These are phyloP conservation scores for Dioscorea cayenensis DNA, from an alignment of 116 monocot genomes.

Conservation along the genomic window DNA sequence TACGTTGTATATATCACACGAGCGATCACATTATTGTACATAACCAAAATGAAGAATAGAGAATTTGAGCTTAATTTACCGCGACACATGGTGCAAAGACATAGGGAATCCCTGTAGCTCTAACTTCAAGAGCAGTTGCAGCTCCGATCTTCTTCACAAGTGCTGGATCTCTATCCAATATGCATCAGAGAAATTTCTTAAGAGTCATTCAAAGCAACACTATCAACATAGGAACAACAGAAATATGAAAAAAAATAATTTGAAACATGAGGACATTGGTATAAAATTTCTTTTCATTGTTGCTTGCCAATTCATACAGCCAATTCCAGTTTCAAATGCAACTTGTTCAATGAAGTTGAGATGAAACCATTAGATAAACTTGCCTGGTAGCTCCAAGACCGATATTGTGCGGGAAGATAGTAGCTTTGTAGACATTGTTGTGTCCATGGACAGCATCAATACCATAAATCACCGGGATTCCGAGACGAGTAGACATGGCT, in stretches of 20 bases:
- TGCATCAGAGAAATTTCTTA: not conserved
- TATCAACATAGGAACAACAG: not conserved
- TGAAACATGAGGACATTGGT: too few species aligned
- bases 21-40: not conserved
- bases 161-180: slow-evolving; percentile 37
- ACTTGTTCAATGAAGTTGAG: not conserved
- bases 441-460: slow-evolving; percentile 39
- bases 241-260: too few species aligned
- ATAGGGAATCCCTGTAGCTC: slow-evolving; percentile 43
- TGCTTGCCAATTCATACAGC: too few species aligned
- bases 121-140: slow-evolving; percentile 52
- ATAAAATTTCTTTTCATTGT: too few species aligned
- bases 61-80: slow-evolving; percentile 12
- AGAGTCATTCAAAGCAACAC: not conserved
- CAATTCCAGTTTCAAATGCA: not conserved
- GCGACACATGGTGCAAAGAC: slow-evolving; percentile 49
- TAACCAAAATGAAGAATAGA: not conserved
- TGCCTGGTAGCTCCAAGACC: slow-evolving; percentile 27
- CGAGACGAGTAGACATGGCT: slow-evolving; percentile 11
- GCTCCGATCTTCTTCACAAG: slow-evolving; percentile 56
- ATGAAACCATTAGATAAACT: slow-evolving; percentile 1
- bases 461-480: slow-evolving; percentile 35
- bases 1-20: not conserved
- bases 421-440: slow-evolving; percentile 29
- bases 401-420: slow-evolving; percentile 30